Conservation (phyloP, 768 basidiomycete genomes). For the Nidularia sp. region DNA sequence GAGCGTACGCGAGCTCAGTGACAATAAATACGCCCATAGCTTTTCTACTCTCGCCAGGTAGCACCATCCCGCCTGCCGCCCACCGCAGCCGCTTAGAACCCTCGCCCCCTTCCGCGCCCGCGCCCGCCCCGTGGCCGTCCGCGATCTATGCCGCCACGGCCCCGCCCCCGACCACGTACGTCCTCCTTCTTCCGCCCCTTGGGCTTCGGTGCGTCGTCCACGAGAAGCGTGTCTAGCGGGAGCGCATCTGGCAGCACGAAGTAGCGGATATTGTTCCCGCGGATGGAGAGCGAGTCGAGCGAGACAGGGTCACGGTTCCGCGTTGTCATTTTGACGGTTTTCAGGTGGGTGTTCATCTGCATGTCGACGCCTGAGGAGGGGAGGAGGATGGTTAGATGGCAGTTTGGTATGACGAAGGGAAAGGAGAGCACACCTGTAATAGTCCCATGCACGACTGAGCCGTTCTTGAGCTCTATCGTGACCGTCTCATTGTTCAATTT, state of each 20-base stretch:
- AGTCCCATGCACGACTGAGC: conserved; percentile 91
- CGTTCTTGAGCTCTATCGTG: conserved; percentile 97
- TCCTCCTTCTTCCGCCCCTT: conserved; percentile 91
- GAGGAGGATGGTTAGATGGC: conserved; percentile 1
- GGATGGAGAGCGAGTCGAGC: conserved; percentile 88
- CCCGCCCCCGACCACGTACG: conserved; percentile 59
- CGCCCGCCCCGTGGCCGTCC: conserved; percentile 51
- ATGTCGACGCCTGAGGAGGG: conserved; percentile 82
- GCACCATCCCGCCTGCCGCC: no score
- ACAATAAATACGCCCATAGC: no score
- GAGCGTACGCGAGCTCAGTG: no score
- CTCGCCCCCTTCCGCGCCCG: conserved; percentile 38
- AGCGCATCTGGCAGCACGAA: conserved; percentile 97
- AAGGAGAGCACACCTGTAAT: conserved; percentile 73
- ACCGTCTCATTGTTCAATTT: conserved; percentile 99
- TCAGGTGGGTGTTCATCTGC: conserved; percentile 99
- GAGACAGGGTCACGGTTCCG: conserved; percentile 84
- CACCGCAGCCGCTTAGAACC: conserved; percentile 8
- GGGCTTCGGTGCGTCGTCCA: conserved; percentile 97
- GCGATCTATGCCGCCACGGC: conserved; percentile 47
- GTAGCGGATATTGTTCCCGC: conserved; percentile 96
- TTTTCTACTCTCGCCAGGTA: no score
- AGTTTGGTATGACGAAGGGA: background rate
- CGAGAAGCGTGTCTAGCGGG: conserved; percentile 92
- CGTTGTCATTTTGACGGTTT: conserved; percentile 95